Base-by-base conservation (phyloP, 768 basidiomycete species). In the Pholiota molesta region DNA sequence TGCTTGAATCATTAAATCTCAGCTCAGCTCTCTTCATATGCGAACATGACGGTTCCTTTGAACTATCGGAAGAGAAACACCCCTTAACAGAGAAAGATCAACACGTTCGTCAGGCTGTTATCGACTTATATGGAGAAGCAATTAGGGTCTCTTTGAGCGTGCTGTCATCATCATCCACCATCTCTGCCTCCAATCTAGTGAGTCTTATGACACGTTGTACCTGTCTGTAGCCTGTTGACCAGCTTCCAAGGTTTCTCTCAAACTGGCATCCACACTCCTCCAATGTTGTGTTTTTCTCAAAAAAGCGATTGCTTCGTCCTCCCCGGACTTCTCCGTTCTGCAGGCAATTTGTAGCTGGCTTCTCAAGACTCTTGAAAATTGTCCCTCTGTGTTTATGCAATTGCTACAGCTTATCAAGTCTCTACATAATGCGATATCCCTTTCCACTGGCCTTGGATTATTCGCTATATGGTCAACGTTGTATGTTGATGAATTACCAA, bases 401-500 rank as follows among this genome's bases (percentile, higher is more conserved):
- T 68, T 87, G 31, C 67, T 66, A 9, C 53, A 57, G n/a, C 66
- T 72, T 28, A 76, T 77, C 6, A 60, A 74, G 33, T 66, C 68
- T 6, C 75, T 96, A 3, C 76, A 80, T 39, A 73, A 79, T 5
- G 69, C 77, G 3, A 78, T 91, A 16, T 83, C 83, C 2, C 81
- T 87, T 16, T 85, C 86, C 7, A 82, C 85, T n/a, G 95, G 96
- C 4, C 78, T 86, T 26, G 91, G 89, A 23, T 76, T 95, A 71
- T 75, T 83, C 19, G 79, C 87, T 21, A 84, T 97, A 37, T 97
- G 94, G 94, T 77, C 80, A 13, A 72, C 70, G 6, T 72, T 88
- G 58, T 80, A 74, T 29, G 47, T 72, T 23, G 72, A 73, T 16
- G 63, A 69, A 35, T 57, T 65, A 17, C 54, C 70, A 8, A n/a